Conservation (phyloP, 1,284 basidiomycete genomes). For the Ceraceosorus bombacis region DNA sequence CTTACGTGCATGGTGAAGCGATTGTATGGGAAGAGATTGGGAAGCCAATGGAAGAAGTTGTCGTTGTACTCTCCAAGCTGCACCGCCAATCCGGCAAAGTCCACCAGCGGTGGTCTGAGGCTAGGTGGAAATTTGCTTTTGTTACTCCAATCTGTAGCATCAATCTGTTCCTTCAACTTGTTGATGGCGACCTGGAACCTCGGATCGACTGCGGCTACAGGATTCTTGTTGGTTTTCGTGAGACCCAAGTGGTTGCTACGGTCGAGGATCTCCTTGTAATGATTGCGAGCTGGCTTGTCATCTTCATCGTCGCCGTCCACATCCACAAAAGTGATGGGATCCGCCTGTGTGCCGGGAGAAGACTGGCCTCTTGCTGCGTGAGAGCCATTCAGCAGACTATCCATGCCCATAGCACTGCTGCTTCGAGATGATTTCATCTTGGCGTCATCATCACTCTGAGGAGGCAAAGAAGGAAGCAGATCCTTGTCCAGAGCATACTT, state of each 20-base stretch:
- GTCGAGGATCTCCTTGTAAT: slow-evolving; percentile 26
- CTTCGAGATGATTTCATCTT: background rate
- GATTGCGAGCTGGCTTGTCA: slow-evolving; percentile 54
- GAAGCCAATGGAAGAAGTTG: slow-evolving; percentile 81
- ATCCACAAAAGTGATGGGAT: slow-evolving; percentile 52
- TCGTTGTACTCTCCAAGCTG: slow-evolving; percentile 79
- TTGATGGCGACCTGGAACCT: slow-evolving; percentile 62
- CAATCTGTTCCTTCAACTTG: slow-evolving; percentile 59
- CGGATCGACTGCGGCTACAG: slow-evolving; percentile 48
- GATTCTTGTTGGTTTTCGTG: slow-evolving; percentile 51
- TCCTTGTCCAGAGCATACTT: slow-evolving; percentile 1
- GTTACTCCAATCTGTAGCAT: slow-evolving; percentile 37
- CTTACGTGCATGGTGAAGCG: slow-evolving; percentile 57
- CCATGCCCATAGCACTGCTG: background rate
- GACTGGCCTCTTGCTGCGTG: background rate
- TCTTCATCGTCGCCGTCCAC: slow-evolving; percentile 52
- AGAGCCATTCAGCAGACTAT: slow-evolving; percentile 1
- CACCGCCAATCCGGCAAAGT: slow-evolving; percentile 70
- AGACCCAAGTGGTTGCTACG: slow-evolving; percentile 50
- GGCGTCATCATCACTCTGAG: background rate
- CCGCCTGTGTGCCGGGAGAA: slow-evolving; percentile 53
- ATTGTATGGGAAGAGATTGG: slow-evolving; percentile 81
- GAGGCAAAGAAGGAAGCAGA: background rate
- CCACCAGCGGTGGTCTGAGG: slow-evolving; percentile 65
- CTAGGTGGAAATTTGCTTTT: slow-evolving; percentile 81